phyloP scores from a whole-genome alignment of 2,329 filamentous ascomycete genomes.

The Chrysoporthe austroafricana region DNA sequence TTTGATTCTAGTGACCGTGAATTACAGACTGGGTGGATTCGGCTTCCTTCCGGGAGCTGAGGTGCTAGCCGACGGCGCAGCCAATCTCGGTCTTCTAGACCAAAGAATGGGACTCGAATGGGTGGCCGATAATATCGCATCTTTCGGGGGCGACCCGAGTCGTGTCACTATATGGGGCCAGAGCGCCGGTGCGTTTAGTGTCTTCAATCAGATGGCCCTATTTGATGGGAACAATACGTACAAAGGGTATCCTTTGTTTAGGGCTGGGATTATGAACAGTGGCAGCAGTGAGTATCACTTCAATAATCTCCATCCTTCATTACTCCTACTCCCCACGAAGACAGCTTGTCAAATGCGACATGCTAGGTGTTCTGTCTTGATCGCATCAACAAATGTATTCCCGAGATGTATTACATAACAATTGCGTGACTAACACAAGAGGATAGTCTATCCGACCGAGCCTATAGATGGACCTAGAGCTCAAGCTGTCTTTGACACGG shows the following conservation, averaged over 20 bases:
- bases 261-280: constrained; percentile 67
- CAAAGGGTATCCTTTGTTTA: constrained; percentile 66
- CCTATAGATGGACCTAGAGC: constrained; percentile 59
- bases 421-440: too few species aligned
- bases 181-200: constrained; percentile 61
- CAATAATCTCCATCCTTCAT: too few species aligned
- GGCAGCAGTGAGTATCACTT: constrained; percentile 41
- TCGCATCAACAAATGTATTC: too few species aligned
- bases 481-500: constrained; percentile 57
- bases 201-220: constrained; percentile 64
- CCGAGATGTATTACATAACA: too few species aligned
- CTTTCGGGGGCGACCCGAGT: constrained; percentile 67
- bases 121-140: constrained; percentile 65
- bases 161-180: constrained; percentile 70
- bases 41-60: constrained; percentile 63
- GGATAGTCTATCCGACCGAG: constrained; percentile 41
- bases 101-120: constrained; percentile 64
- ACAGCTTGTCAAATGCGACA: too few species aligned
- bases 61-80: constrained; percentile 55
- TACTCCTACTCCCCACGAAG: too few species aligned
- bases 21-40: constrained; percentile 65
- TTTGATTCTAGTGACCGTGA: constrained; percentile 65
- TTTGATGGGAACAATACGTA: constrained; percentile 66
- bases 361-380: constrained; percentile 38
- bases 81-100: constrained; percentile 64